phyloP scores from a whole-genome alignment of 176 grass and related monocot genomes.

The maize (Zea mays) region Zm-B73-REFERENCE-NAM-5.0 NC_050099.1:16938501-16939000 shows the following conservation, averaged over 20 bases:
- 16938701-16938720: background rate
- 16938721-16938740: slow-evolving; percentile 39
- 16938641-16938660: slow-evolving; percentile 6
- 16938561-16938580: background rate
- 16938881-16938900: background rate
- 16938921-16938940: background rate
- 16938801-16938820: slow-evolving; percentile 24
- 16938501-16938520: slow-evolving; percentile 1
- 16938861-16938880: background rate
- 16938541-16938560: background rate
- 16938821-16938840: background rate
- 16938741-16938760: background rate
- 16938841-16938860: background rate
- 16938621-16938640: background rate
- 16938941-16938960: background rate
- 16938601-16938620: slow-evolving; percentile 8
- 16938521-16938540: background rate
- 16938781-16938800: background rate
- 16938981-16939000: background rate
- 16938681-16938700: background rate
- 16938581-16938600: background rate
- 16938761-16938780: background rate
- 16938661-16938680: background rate
- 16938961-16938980: background rate
- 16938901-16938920: background rate